A percentile compares a stretch with the other conserved stretches of the same genome.
These are phyloP conservation scores for Diversispora epigaea DNA, from an alignment of 192 early-diverging fungal genomes.

Conservation along the genomic window DNA sequence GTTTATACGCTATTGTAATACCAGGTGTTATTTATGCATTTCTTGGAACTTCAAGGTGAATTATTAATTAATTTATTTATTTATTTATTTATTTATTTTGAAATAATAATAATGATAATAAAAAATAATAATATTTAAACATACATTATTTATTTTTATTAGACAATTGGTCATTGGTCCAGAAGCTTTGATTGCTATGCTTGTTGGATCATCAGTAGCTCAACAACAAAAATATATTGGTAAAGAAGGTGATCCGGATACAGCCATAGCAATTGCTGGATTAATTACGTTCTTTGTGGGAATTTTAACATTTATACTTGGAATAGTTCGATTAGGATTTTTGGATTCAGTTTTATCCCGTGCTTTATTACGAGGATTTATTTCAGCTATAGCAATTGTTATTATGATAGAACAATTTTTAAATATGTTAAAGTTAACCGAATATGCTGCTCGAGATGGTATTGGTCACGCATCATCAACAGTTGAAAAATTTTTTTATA, in stretches of 20 bases:
- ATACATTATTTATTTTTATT: constrained; percentile 4
- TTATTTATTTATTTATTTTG: background rate
- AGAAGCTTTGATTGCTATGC: constrained; percentile 88
- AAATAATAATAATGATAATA: too few species aligned
- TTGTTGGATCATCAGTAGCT: constrained; percentile 65
- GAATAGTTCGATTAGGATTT: constrained; percentile 97
- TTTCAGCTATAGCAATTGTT: constrained; percentile 90
- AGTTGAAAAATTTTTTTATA: constrained; percentile 69
- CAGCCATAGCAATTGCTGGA: constrained; percentile 62
- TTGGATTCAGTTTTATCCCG: constrained; percentile 93
- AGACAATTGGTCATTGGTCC: constrained; percentile 94
- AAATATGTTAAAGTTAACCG: constrained; percentile 67
- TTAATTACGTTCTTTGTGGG: constrained; percentile 88
- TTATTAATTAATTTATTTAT: background rate
- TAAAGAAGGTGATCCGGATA: constrained; percentile 44
- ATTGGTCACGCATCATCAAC: constrained; percentile 73
- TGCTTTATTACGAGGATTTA: constrained; percentile 92
- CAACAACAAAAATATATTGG: constrained; percentile 54
- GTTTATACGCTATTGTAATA: constrained; percentile 84
- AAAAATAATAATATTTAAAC: background rate
- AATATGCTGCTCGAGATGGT: constrained; percentile 43
- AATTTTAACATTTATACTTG: constrained; percentile 87
- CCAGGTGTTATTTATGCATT: constrained; percentile 84
- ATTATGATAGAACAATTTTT: constrained; percentile 87
- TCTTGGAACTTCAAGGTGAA: constrained; percentile 87